A percentile compares a stretch with the other conserved stretches of the same genome.
Evolutionary conservation across 2,329 filamentous ascomycete genomes (phyloP).

Genomic region (Colletotrichum truncatum): DNA sequence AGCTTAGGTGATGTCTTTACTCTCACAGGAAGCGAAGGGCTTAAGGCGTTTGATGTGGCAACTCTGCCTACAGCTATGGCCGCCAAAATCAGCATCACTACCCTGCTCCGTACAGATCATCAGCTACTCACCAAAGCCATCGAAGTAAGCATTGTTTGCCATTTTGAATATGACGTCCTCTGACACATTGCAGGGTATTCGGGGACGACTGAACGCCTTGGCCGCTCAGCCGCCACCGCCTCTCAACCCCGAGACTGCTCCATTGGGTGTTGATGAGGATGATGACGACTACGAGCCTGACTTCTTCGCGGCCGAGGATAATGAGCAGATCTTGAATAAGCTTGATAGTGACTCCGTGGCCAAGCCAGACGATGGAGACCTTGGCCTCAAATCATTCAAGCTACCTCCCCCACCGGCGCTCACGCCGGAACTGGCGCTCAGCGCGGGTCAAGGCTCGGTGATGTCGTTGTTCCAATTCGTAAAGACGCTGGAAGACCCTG

Average conservation of each 20-base stretch:
- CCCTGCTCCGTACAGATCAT: slow-evolving; percentile 77
- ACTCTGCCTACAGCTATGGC: slow-evolving; percentile 80
- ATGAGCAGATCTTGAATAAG: slow-evolving; percentile 81
- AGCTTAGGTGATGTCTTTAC: slow-evolving; percentile 88
- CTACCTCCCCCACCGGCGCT: slow-evolving; percentile 81
- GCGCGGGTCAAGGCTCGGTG: slow-evolving; percentile 79
- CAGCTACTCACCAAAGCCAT: slow-evolving; percentile 77
- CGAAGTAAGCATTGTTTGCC: slow-evolving; percentile 65
- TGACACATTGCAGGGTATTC: slow-evolving; percentile 54
- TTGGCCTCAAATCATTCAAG: slow-evolving; percentile 81
- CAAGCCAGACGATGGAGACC: slow-evolving; percentile 57
- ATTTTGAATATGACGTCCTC: slow-evolving; percentile 22
- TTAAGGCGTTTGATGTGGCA: slow-evolving; percentile 85
- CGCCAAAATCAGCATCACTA: slow-evolving; percentile 81
- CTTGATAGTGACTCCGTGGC: slow-evolving; percentile 68
- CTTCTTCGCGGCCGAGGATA: slow-evolving; percentile 79
- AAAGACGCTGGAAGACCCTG: slow-evolving; percentile 73
- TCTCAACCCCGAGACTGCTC: slow-evolving; percentile 66
- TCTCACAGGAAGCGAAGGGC: slow-evolving; percentile 77
- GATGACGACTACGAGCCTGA: slow-evolving; percentile 91
- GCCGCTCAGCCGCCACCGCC: slow-evolving; percentile 54
- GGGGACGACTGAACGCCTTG: slow-evolving; percentile 57
- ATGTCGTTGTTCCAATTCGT: slow-evolving; percentile 83
- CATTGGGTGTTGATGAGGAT: slow-evolving; percentile 75
- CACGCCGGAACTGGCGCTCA: slow-evolving; percentile 75